Conservation (phyloP, 768 basidiomycete genomes). For the Termitomyces sp. region DNA sequence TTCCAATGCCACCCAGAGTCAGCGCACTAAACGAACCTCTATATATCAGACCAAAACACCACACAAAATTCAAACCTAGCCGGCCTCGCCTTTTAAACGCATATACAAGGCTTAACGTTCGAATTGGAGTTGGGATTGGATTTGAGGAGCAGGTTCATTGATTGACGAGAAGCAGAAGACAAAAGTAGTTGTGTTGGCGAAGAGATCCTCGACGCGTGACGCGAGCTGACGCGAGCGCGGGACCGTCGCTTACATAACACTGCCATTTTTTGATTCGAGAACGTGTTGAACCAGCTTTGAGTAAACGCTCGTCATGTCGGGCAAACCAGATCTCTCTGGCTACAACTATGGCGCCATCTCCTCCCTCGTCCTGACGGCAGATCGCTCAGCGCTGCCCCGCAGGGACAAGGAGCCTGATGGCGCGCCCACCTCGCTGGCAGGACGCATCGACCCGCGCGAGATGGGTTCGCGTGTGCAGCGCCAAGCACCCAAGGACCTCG, state of each 20-base stretch:
- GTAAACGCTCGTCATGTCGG: conserved; percentile 17
- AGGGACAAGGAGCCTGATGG: conserved; percentile 97
- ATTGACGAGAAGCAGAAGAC: too few relatives aligned
- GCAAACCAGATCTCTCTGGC: conserved; percentile 77
- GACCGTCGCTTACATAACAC: conserved; percentile 1
- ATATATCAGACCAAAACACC: too few relatives aligned
- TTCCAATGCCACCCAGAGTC: too few relatives aligned
- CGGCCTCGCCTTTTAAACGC: too few relatives aligned
- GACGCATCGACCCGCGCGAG: conserved; percentile 81
- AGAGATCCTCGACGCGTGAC: too few relatives aligned
- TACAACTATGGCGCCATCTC: conserved; percentile 98
- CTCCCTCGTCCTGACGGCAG: conserved; percentile 91
- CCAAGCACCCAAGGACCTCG: conserved; percentile 79
- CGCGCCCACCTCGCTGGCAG: conserved; percentile 87
- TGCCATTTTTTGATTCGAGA: conserved; percentile 5
- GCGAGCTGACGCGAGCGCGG: background rate
- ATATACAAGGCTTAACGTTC: too few relatives aligned
- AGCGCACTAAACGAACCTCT: too few relatives aligned
- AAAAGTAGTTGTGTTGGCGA: too few relatives aligned
- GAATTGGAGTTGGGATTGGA: too few relatives aligned
- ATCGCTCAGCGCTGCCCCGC: conserved; percentile 72
- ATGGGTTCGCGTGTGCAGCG: conserved; percentile 92
- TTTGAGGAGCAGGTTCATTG: too few relatives aligned
- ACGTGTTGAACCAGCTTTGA: background rate
- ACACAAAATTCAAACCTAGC: too few relatives aligned